phyloP scores from a whole-genome alignment of 2,329 filamentous ascomycete species.

The Alternaria infectoria region DNA sequence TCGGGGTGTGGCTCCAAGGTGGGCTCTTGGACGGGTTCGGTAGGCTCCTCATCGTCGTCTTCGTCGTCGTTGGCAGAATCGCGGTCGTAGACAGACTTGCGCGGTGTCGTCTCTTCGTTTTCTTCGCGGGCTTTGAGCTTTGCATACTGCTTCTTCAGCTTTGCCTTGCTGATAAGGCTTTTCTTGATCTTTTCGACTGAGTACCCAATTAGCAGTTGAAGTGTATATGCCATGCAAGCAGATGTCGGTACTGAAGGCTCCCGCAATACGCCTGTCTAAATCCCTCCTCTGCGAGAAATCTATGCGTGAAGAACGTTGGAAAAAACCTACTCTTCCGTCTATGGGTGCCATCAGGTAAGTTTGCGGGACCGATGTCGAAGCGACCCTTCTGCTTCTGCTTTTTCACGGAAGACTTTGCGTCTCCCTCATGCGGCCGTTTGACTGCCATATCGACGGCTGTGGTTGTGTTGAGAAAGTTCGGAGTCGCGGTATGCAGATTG shows the following conservation, averaged over 20 bases:
- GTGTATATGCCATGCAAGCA: not conserved
- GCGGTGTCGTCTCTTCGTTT: conserved; percentile 37
- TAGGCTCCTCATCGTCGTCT: conserved; percentile 25
- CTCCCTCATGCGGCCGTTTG: conserved; percentile 62
- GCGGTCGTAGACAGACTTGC: conserved; percentile 46
- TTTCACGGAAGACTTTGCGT: conserved; percentile 46
- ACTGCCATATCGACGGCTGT: conserved; percentile 57
- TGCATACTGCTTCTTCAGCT: conserved; percentile 89
- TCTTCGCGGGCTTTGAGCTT: conserved; percentile 76
- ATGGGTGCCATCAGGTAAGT: conserved; percentile 89
- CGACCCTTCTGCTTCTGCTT: conserved; percentile 65
- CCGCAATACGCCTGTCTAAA: not conserved
- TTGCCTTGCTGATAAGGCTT: conserved; percentile 87
- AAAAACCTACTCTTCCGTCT: conserved; percentile 70
- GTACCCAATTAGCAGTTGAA: conserved; percentile 5
- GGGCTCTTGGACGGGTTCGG: conserved; percentile 33
- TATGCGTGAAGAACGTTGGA: not conserved
- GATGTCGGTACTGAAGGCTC: not conserved
- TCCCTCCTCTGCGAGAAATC: not conserved
- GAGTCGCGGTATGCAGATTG: conserved; percentile 1
- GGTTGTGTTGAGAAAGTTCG: conserved; percentile 1
- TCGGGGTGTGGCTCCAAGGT: conserved; percentile 66
- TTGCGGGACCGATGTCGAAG: conserved; percentile 86
- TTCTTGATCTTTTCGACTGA: conserved; percentile 87
- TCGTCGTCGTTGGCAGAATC: conserved; percentile 23